phyloP scores from a whole-genome alignment of 148 eudicot species.

The Rhododendron vialii region DNA sequence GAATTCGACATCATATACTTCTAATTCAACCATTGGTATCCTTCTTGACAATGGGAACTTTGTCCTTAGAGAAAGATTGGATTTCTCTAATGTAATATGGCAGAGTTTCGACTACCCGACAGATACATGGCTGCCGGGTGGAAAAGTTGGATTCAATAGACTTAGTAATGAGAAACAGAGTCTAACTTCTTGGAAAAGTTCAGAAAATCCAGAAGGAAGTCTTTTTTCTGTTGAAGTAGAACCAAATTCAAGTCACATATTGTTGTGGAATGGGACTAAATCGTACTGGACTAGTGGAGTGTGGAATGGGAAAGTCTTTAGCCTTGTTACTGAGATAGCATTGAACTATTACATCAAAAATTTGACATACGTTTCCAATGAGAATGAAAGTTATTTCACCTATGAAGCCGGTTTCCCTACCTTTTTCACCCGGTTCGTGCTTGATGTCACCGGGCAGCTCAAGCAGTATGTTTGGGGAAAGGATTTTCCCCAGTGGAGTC shows the following conservation, averaged over 20 bases:
- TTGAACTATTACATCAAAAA: not conserved
- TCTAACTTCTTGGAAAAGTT: not conserved
- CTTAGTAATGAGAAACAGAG: not conserved
- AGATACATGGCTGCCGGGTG: not conserved
- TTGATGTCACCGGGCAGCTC: not conserved
- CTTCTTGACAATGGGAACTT: slow-evolving; percentile 5
- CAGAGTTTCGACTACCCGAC: not conserved
- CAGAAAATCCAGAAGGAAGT: not conserved
- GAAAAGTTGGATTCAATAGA: not conserved
- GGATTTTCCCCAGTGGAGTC: not conserved
- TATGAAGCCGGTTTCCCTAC: not conserved
- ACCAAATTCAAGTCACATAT: not conserved
- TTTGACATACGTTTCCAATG: not conserved
- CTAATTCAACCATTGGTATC: not conserved
- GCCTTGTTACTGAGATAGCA: not conserved
- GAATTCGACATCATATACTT: not conserved
- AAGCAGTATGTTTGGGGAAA: not conserved
- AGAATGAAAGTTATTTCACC: not conserved
- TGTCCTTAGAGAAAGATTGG: not conserved
- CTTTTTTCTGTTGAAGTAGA: not conserved
- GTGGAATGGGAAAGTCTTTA: not conserved
- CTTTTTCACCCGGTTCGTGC: not conserved
- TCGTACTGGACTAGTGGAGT: not conserved
- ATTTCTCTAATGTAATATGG: not conserved
- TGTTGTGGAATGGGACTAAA: not conserved